Evolutionary conservation across 352 stramenopile species (phyloP).

Genomic region (Pythium graminicola): DNA sequence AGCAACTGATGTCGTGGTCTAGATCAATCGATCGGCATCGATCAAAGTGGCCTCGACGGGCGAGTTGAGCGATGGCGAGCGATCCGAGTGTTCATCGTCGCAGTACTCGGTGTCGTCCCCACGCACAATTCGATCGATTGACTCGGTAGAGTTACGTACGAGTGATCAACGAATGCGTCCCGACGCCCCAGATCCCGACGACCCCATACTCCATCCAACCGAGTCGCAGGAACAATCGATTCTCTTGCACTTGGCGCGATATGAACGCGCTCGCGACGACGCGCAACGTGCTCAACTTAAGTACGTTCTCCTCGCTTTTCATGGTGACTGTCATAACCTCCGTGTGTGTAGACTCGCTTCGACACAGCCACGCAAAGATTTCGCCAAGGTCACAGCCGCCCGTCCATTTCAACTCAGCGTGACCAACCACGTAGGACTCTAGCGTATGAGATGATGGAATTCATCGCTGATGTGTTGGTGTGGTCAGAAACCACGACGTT

Average conservation of each 20-base stretch:
- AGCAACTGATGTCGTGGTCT: neutral
- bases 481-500: constrained; percentile 13
- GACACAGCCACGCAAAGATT: constrained; percentile 42
- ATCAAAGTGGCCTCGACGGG: too few species aligned
- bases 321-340: neutral
- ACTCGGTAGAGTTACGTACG: constrained; percentile 9
- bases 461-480: neutral
- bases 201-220: constrained; percentile 33
- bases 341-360: constrained; percentile 12
- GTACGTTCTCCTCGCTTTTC: too few species aligned
- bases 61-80: neutral
- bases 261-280: constrained; percentile 43
- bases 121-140: constrained; percentile 7
- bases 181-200: constrained; percentile 9
- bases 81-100: constrained; percentile 17
- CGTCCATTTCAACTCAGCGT: constrained; percentile 57
- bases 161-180: too few species aligned
- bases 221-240: constrained; percentile 60
- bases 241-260: constrained; percentile 42
- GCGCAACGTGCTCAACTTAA: constrained; percentile 35
- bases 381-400: constrained; percentile 38
- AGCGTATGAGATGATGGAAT: neutral
- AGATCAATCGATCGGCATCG: constrained; percentile 15
- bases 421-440: constrained; percentile 35
- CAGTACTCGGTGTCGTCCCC: constrained; percentile 16